Evolutionary conservation across 2,329 filamentous ascomycete species (phyloP).

Genomic region (Tothia fuscella): DNA sequence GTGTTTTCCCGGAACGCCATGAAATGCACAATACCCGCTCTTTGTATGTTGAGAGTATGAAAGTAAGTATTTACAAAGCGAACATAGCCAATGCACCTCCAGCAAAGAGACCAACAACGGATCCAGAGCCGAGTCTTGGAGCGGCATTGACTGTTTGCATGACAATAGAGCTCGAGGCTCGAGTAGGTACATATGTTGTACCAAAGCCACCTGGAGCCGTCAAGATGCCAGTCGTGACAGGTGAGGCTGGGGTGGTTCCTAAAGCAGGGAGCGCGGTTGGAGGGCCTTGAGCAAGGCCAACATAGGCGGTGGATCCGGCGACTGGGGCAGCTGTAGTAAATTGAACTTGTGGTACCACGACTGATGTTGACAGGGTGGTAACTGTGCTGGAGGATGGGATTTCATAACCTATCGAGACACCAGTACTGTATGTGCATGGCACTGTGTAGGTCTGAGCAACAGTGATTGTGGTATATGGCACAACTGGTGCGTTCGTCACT

Average conservation of each 20-base stretch:
- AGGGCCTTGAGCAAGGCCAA: conserved; percentile 15
- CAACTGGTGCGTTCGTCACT: conserved; percentile 20
- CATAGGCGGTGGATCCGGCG: conserved; percentile 14
- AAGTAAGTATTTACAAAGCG: neutral
- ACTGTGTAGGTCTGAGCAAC: conserved; percentile 23
- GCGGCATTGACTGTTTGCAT: neutral
- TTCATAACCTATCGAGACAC: conserved; percentile 20
- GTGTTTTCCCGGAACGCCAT: too few species aligned
- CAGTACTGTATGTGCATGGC: conserved; percentile 26
- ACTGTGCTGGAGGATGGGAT: conserved; percentile 20
- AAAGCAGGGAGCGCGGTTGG: conserved; percentile 13
- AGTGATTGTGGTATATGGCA: conserved; percentile 21
- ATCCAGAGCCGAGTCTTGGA: neutral
- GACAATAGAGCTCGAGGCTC: neutral
- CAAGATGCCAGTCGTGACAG: neutral
- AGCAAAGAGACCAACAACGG: neutral
- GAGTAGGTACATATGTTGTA: neutral
- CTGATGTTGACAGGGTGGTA: conserved; percentile 20
- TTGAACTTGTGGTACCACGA: conserved; percentile 25
- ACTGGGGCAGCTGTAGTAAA: conserved; percentile 21
- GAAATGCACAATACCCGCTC: too few species aligned
- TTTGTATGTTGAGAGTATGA: too few species aligned
- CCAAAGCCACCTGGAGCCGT: neutral
- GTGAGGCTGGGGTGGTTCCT: neutral
- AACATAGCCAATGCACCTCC: neutral